Evolutionary conservation across 768 basidiomycete genomes (phyloP).

Genomic region (Boletus speciosus): DNA sequence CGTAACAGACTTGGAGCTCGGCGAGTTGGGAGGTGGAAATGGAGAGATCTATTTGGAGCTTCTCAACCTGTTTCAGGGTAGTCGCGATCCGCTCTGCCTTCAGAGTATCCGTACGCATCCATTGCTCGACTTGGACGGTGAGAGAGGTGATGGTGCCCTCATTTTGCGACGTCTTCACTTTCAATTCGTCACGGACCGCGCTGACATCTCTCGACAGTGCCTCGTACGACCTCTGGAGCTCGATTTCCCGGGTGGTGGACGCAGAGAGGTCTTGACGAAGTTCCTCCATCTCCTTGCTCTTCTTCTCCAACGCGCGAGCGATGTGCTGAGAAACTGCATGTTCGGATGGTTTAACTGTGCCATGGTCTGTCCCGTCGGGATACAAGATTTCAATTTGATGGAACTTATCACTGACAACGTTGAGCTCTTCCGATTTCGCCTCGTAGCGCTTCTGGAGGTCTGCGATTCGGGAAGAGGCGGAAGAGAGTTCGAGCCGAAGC

Average conservation of each 20-base stretch:
- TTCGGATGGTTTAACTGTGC: neutral
- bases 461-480: neutral
- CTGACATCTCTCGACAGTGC: neutral
- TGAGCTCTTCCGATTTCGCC: neutral
- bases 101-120: neutral
- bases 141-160: neutral
- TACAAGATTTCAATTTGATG: neutral
- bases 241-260: neutral
- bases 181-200: neutral
- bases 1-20: neutral
- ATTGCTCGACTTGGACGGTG: neutral
- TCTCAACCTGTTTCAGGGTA: neutral
- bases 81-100: neutral
- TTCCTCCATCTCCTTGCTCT: neutral
- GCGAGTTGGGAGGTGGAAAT: neutral
- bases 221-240: constrained; percentile 6
- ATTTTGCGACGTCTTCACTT: neutral
- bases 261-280: neutral
- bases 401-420: neutral
- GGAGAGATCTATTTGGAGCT: neutral
- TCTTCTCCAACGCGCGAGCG: neutral
- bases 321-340: neutral
- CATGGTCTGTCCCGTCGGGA: neutral
- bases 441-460: neutral
- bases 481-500: neutral